Base-by-base conservation (phyloP, 768 basidiomycete genomes). In the Leucosporidium creatinivorum region DNA sequence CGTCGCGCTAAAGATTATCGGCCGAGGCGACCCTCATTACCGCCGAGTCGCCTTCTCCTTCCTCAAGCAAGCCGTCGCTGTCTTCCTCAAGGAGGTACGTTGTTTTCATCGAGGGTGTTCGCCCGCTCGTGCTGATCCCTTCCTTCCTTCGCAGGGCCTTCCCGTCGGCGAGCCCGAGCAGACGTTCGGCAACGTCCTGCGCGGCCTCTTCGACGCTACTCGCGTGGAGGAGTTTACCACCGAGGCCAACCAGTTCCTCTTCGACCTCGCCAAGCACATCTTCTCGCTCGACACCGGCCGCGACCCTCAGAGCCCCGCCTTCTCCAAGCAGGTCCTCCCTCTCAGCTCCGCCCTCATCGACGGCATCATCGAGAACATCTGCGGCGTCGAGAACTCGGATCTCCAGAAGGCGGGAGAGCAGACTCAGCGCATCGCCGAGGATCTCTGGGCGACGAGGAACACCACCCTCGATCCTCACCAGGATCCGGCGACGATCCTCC, bases 171-270 rank as follows among this genome's bases (percentile, higher is more conserved):
- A 90, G 66, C 83, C 86, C 44, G 88, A 91, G 70, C 82, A 85
- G 10, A 82, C 88, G 8, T 91, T 94, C 75, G 78, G 86, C 13
- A 80, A 80, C 66, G 83, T 84, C 39, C 77, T 93, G 62, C 85
- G 90, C 76, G 89, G 89, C 18, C 77, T 93, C 21, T 89, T 90
- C 74, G 88, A 91, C 67, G 85, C 89, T 0, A 77, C 88, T 4
- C 84, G 89, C 69, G 75, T 87, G 28, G 80, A 85, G 2, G 89
- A 93, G 66, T 79, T 89, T 52, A 82, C 84, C 71, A 83, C 83
- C 31, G 83, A 86, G 67, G 90, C 91, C 1, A 85, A 86, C 70
- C 79, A 82, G 44, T 91, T 85, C 75, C 78, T 93, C 30, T 82
- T 84, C 47, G 85, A 85, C 62, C 80, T 93, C 50, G 86, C 88